phyloP scores from a whole-genome alignment of 2,329 filamentous ascomycete species.

The Fusarium secorum region DNA sequence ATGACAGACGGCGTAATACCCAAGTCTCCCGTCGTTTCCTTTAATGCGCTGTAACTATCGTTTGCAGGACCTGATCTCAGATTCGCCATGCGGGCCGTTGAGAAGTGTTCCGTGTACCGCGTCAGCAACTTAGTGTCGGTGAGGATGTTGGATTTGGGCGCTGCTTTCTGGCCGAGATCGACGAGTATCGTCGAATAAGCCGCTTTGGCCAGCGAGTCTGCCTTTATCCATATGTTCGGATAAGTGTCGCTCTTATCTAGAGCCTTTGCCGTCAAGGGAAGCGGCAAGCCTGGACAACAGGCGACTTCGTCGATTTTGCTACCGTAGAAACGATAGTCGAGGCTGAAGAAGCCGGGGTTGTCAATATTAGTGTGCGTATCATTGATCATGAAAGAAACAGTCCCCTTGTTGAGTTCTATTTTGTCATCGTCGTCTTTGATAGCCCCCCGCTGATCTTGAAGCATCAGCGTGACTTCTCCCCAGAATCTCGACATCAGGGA shows the following conservation, averaged over 20 bases:
- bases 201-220: not conserved
- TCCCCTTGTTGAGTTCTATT: not conserved
- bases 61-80: not conserved
- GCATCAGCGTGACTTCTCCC: not conserved
- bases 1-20: not conserved
- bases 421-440: not conserved
- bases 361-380: not conserved
- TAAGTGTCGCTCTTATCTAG: not conserved
- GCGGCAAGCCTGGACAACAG: not conserved
- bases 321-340: not conserved
- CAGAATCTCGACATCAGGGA: not conserved
- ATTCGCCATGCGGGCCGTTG: not conserved
- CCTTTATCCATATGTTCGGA: not conserved
- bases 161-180: not conserved
- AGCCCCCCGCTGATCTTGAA: not conserved
- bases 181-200: not conserved
- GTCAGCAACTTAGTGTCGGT: not conserved
- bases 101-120: not conserved
- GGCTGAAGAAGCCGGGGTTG: not conserved
- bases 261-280: fast-evolving
- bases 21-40: fast-evolving
- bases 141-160: not conserved
- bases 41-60: not conserved
- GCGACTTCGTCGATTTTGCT: fast-evolving
- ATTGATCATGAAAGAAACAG: not conserved